Evolutionary conservation across 2,329 filamentous ascomycete genomes (phyloP).

Genomic region (Alternaria dauci): DNA sequence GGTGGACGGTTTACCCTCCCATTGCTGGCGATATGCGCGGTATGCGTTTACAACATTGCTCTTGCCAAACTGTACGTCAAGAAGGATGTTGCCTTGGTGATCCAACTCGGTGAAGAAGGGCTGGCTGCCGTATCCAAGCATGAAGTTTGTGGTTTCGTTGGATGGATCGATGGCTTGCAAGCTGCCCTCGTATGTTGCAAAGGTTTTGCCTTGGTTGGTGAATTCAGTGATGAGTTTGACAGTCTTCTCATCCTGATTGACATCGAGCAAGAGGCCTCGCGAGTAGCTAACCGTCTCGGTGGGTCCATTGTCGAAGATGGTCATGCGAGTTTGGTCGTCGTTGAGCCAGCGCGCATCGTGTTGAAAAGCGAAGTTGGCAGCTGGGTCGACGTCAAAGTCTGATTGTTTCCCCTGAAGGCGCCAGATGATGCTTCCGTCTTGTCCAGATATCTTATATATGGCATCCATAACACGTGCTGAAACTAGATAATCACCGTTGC

Average conservation of each 20-base stretch:
- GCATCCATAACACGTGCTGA: constrained; percentile 29
- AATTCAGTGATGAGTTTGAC: constrained; percentile 54
- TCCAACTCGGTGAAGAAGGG: constrained; percentile 60
- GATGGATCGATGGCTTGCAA: constrained; percentile 48
- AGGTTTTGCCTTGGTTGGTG: constrained; percentile 50
- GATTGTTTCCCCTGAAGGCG: constrained; percentile 35
- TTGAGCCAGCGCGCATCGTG: constrained; percentile 35
- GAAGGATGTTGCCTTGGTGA: constrained; percentile 50
- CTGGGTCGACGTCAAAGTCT: constrained; percentile 25
- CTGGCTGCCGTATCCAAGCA: constrained; percentile 60
- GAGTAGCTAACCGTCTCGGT: constrained; percentile 24
- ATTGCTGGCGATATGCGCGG: constrained; percentile 44
- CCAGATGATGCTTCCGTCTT: constrained; percentile 36
- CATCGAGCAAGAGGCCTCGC: constrained; percentile 50
- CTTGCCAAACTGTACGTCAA: constrained; percentile 54
- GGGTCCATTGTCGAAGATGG: constrained; percentile 53
- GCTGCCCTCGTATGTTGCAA: constrained; percentile 51
- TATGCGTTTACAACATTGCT: constrained; percentile 48
- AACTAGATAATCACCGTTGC: constrained; percentile 31
- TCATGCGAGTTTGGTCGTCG: constrained; percentile 34
- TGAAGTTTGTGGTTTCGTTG: constrained; percentile 51
- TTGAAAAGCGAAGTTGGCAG: constrained; percentile 26
- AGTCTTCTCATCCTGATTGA: constrained; percentile 55
- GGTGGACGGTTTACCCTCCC: constrained; percentile 29
- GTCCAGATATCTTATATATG: constrained; percentile 28